Evolutionary conservation across 495 filamentous ascomycete genomes (phyloP).

Genomic region (Penicillium coprophilum): DNA sequence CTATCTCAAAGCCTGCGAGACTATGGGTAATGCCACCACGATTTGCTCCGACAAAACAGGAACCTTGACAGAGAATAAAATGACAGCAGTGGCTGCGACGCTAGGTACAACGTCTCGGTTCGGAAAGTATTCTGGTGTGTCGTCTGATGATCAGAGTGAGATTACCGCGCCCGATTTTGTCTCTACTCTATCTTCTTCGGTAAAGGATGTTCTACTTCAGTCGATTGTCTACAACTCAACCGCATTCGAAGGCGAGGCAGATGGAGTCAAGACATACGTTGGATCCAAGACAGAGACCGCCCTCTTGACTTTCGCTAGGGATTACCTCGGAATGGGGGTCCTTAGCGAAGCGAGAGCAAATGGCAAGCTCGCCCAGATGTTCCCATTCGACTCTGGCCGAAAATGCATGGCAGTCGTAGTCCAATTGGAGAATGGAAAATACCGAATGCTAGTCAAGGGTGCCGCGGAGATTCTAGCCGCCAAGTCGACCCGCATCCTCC

Average conservation of each 20-base stretch:
- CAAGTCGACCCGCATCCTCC: constrained; percentile 69
- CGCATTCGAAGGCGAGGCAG: constrained; percentile 79
- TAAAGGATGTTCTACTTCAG: constrained; percentile 65
- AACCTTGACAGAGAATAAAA: constrained; percentile 91
- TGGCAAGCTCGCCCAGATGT: constrained; percentile 66
- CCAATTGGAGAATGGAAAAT: constrained; percentile 62
- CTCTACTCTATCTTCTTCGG: constrained; percentile 51
- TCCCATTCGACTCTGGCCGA: constrained; percentile 81
- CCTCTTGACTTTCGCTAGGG: constrained; percentile 70
- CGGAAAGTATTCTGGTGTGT: constrained; percentile 51
- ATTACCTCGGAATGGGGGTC: constrained; percentile 72
- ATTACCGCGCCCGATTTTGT: constrained; percentile 60
- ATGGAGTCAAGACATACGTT: constrained; percentile 65
- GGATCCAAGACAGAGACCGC: constrained; percentile 93
- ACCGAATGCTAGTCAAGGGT: constrained; percentile 78
- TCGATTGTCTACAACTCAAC: constrained; percentile 86
- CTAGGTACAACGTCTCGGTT: constrained; percentile 68
- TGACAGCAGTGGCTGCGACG: constrained; percentile 81
- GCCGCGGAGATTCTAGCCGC: constrained; percentile 83
- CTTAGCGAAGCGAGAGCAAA: constrained; percentile 70
- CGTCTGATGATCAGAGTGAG: constrained; percentile 33
- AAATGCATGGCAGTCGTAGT: constrained; percentile 90
- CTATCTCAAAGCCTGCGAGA: constrained; percentile 87
- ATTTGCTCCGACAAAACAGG: constrained; percentile 98
- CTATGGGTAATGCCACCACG: constrained; percentile 97